Percentiles rank a stretch among this genome's conserved stretches.
Evolutionary conservation across 2,329 filamentous ascomycete genomes (phyloP).

Genomic region (Cordyceps cateniannulata): DNA sequence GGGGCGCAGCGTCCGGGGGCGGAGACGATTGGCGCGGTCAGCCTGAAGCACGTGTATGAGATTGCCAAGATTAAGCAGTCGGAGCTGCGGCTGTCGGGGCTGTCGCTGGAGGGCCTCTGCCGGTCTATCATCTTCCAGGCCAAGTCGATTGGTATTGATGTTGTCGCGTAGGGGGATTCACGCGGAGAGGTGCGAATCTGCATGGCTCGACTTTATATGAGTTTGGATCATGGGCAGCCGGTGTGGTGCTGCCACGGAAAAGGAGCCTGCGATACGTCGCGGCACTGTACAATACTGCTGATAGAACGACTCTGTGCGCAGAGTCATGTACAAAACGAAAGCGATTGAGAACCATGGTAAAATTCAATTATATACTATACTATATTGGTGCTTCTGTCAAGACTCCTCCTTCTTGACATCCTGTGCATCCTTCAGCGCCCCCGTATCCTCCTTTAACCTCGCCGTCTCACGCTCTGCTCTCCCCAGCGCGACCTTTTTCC

Average conservation of each 20-base stretch:
- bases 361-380: not conserved
- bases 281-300: slow-evolving; percentile 4
- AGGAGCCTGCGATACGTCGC: not conserved
- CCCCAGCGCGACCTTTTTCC: slow-evolving; percentile 46
- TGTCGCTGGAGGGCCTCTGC: slow-evolving; percentile 65
- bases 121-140: slow-evolving; percentile 68
- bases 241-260: not conserved
- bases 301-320: slow-evolving; percentile 5
- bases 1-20: slow-evolving; percentile 70
- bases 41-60: slow-evolving; percentile 93
- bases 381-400: not conserved
- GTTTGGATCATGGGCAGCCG: not conserved
- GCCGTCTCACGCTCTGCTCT: not conserved
- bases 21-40: slow-evolving; percentile 77
- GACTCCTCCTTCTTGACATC: slow-evolving; percentile 16
- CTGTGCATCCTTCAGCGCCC: slow-evolving; percentile 19
- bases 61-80: slow-evolving; percentile 94
- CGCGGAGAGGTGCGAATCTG: too few relatives aligned
- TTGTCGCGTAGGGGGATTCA: slow-evolving; percentile 49
- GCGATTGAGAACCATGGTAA: not conserved
- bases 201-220: too few relatives aligned
- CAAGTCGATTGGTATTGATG: slow-evolving; percentile 66
- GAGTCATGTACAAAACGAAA: slow-evolving; percentile 6
- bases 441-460: slow-evolving; percentile 21
- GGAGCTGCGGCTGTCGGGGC: slow-evolving; percentile 66